These are phyloP conservation scores for Mycosphaerella sp. DNA, from an alignment of 2,329 filamentous ascomycete species.

Conservation along the genomic window DNA sequence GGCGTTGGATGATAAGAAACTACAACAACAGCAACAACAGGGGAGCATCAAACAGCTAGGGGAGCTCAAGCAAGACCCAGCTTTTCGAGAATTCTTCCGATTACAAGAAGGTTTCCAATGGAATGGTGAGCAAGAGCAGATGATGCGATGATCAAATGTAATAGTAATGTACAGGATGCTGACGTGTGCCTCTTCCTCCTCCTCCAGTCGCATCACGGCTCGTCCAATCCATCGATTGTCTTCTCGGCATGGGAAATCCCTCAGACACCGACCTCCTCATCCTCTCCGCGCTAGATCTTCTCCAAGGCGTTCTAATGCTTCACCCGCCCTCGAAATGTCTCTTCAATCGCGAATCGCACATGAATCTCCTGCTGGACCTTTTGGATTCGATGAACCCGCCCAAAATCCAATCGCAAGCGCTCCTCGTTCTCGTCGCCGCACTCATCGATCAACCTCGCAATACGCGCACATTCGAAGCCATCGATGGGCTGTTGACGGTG, in stretches of 20 bases:
- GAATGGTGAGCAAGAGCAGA: slow-evolving; percentile 55
- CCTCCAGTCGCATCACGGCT: slow-evolving; percentile 68
- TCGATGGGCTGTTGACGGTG: slow-evolving; percentile 85
- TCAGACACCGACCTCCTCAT: slow-evolving; percentile 85
- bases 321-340: slow-evolving; percentile 84
- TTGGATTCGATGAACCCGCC: slow-evolving; percentile 86
- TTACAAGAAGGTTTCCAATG: slow-evolving; percentile 96
- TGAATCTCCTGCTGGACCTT: slow-evolving; percentile 95
- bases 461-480: slow-evolving; percentile 82
- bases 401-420: slow-evolving; percentile 80
- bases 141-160: background rate
- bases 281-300: slow-evolving; percentile 76
- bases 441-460: slow-evolving; percentile 81
- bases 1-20: slow-evolving; percentile 28
- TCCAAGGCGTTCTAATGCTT: slow-evolving; percentile 80
- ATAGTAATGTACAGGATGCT: slow-evolving; percentile 3
- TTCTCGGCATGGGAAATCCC: slow-evolving; percentile 74
- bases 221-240: slow-evolving; percentile 75
- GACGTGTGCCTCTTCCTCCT: background rate
- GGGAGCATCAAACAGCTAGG: slow-evolving; percentile 53
- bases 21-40: background rate
- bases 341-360: slow-evolving; percentile 83
- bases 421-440: slow-evolving; percentile 83
- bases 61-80: slow-evolving; percentile 72
- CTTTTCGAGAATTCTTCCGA: slow-evolving; percentile 93